A percentile compares a stretch with the other conserved stretches of the same genome.
These are phyloP conservation scores for Thielaviopsis punctulata DNA, from an alignment of 2,329 filamentous ascomycete species.

Conservation along the genomic window DNA sequence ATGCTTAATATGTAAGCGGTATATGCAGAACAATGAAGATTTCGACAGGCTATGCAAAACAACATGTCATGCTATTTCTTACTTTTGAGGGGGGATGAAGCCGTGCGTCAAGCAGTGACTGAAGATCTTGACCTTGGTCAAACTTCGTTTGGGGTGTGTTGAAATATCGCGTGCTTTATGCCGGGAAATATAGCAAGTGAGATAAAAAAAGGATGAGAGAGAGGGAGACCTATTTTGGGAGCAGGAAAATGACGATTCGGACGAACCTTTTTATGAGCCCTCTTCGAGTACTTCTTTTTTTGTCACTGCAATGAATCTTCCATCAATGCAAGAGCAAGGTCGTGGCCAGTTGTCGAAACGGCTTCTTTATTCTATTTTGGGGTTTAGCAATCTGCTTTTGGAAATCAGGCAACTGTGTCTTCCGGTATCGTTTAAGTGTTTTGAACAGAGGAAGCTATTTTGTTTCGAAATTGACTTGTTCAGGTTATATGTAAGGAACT, in stretches of 20 bases:
- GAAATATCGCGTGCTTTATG: neutral
- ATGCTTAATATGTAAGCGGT: neutral
- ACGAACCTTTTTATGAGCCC: neutral
- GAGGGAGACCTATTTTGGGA: neutral
- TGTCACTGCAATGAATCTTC: neutral
- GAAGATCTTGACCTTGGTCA: neutral
- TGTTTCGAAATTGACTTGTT: no score
- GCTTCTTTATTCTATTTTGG: no score
- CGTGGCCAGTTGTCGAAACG: neutral
- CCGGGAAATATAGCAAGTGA: neutral
- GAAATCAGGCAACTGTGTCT: no score
- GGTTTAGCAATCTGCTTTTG: no score
- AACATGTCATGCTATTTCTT: neutral
- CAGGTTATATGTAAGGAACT: no score
- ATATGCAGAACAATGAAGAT: neutral
- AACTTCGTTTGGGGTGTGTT: neutral
- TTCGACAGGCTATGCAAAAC: neutral
- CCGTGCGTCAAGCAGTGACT: neutral
- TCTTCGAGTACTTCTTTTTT: neutral
- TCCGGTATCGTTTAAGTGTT: no score
- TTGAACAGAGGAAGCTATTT: no score
- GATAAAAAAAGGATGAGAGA: neutral
- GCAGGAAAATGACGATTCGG: neutral
- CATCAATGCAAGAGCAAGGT: neutral
- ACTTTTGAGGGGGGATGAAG: no score